These are phyloP conservation scores for Corrigiola litoralis DNA, from an alignment of 179 eudicot genomes.

Conservation along the genomic window DNA sequence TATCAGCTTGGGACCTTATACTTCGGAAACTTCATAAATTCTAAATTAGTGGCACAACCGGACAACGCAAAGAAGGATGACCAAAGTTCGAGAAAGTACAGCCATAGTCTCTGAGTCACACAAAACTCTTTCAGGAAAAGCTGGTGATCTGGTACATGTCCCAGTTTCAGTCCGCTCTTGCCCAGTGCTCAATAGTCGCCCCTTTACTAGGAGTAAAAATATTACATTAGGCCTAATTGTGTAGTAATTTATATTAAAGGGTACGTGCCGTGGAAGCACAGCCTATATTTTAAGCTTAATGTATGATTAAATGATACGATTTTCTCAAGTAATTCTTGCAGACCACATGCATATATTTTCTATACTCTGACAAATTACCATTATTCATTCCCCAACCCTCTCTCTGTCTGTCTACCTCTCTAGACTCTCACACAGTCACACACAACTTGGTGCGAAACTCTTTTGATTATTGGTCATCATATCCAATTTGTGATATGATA, in stretches of 20 bases:
- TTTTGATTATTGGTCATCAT: neutral
- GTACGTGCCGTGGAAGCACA: conserved; percentile 28
- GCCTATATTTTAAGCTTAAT: neutral
- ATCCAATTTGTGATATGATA: too few relatives aligned
- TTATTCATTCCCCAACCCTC: conserved; percentile 10
- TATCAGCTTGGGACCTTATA: neutral
- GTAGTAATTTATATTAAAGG: neutral
- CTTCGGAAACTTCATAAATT: neutral
- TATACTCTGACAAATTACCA: conserved; percentile 12
- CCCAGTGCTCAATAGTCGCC: too few relatives aligned
- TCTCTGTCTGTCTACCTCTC: neutral
- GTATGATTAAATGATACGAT: too few relatives aligned
- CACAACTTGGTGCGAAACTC: neutral
- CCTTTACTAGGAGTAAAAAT: too few relatives aligned
- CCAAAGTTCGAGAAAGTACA: neutral
- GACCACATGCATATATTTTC: conserved; percentile 2
- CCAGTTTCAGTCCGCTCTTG: neutral
- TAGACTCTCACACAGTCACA: neutral
- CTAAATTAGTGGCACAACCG: neutral
- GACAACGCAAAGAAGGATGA: neutral
- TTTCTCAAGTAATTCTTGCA: neutral
- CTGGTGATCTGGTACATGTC: neutral
- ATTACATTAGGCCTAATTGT: too few relatives aligned
- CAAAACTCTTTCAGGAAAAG: neutral
- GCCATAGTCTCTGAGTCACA: neutral